Conservation (phyloP, 1,284 basidiomycete species). For the Kwoniella shivajii region DNA sequence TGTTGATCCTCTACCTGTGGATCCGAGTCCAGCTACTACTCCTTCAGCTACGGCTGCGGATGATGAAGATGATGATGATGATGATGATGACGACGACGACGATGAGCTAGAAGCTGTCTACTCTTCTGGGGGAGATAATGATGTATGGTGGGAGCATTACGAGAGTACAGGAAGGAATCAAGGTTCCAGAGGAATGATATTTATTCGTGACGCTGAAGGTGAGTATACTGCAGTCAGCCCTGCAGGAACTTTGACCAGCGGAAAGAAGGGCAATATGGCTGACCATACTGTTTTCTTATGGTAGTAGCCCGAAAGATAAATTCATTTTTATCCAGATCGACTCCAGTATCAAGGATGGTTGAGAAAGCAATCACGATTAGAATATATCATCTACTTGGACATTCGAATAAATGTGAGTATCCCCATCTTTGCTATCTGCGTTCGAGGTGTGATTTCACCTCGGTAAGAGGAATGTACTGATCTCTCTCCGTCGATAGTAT, state of each 20-base stretch:
- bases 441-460: conserved; percentile 1
- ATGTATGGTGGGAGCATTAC: conserved; percentile 30
- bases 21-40: neutral
- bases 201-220: conserved; percentile 18
- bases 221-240: no score
- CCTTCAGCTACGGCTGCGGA: conserved; percentile 17
- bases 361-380: conserved; percentile 23
- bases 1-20: neutral
- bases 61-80: conserved; percentile 17
- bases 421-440: neutral
- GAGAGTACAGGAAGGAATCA: conserved; percentile 6
- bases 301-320: no score
- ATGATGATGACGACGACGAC: conserved; percentile 31
- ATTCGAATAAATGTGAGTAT: conserved; percentile 7
- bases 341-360: conserved; percentile 4
- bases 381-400: conserved; percentile 26
- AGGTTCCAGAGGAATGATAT: conserved; percentile 30
- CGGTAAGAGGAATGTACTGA: no score
- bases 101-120: conserved; percentile 25
- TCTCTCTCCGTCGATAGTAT: no score
- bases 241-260: no score
- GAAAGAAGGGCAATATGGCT: no score
- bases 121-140: neutral
- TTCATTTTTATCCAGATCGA: neutral
- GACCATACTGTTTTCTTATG: no score